These are phyloP conservation scores for Terfezia claveryi DNA, from an alignment of 495 filamentous ascomycete genomes.

Conservation along the genomic window DNA sequence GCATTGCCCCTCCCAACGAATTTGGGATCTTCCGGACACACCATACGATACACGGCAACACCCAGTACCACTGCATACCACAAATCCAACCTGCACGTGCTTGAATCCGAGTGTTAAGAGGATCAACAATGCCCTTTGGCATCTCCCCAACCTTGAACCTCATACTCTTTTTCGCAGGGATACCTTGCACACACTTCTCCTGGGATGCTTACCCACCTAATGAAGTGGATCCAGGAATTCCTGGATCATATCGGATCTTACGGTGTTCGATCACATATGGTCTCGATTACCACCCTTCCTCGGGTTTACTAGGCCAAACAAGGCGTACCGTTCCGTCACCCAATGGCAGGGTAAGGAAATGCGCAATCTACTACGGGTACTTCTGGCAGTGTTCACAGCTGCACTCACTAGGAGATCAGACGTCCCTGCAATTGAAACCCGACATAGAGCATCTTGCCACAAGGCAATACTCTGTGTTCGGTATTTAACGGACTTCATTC, in stretches of 20 bases:
- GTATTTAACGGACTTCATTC: too few relatives aligned
- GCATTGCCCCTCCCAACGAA: too few relatives aligned
- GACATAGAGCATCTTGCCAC: too few relatives aligned
- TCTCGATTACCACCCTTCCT: background rate
- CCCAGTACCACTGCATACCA: background rate
- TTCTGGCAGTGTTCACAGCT: background rate
- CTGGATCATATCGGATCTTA: background rate
- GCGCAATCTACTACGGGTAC: background rate
- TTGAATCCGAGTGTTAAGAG: background rate
- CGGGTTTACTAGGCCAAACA: background rate
- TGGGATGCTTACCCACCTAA: slow-evolving; percentile 4
- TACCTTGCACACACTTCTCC: background rate
- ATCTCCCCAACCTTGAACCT: background rate
- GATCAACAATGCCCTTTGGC: background rate
- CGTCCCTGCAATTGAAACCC: background rate
- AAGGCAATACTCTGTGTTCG: too few relatives aligned
- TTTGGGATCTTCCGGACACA: too few relatives aligned
- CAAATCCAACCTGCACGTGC: background rate
- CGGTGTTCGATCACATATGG: background rate
- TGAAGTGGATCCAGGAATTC: slow-evolving; percentile 3
- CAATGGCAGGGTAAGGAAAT: slow-evolving; percentile 6
- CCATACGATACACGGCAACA: background rate
- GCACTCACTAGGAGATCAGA: too few relatives aligned
- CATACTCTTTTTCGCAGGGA: background rate
- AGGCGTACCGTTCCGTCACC: background rate